Evolutionary conservation across 768 basidiomycete genomes (phyloP).

Genomic region (Boletus reticuloceps): DNA sequence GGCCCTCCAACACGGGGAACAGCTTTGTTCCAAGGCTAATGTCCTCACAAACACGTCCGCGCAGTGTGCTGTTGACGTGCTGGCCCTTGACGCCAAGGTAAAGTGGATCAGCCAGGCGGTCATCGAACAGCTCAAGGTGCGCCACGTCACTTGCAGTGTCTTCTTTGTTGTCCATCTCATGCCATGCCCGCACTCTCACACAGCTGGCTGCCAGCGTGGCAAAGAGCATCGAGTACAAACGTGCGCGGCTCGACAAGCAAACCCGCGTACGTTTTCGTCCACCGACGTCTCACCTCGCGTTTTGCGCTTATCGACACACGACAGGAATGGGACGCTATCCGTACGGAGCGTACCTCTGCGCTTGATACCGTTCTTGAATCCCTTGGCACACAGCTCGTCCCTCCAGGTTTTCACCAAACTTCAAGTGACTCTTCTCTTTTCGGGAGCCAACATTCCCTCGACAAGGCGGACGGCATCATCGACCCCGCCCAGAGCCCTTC

Average conservation of each 20-base stretch:
- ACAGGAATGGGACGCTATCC: conserved; percentile 70
- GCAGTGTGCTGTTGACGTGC: conserved; percentile 63
- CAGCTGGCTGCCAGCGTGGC: conserved; percentile 74
- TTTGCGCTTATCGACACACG: not conserved
- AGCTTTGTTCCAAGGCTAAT: conserved; percentile 69
- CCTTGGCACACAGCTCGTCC: conserved; percentile 69
- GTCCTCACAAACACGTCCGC: conserved; percentile 62
- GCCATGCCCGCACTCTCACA: not conserved
- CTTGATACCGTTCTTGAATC: conserved; percentile 72
- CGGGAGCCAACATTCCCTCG: conserved; percentile 66
- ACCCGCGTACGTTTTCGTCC: conserved; percentile 48
- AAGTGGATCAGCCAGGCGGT: conserved; percentile 75
- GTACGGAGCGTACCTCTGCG: conserved; percentile 56
- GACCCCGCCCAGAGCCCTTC: conserved; percentile 35
- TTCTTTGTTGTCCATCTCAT: not conserved
- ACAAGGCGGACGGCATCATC: conserved; percentile 35
- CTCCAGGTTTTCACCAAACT: conserved; percentile 71
- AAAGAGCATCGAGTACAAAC: conserved; percentile 72
- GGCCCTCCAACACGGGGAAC: conserved; percentile 74
- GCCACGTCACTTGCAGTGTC: not conserved
- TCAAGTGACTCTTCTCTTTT: conserved; percentile 73
- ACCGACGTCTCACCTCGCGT: not conserved
- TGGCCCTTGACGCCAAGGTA: conserved; percentile 78
- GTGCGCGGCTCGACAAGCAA: conserved; percentile 54
- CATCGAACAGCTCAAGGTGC: conserved; percentile 72